Percentiles rank a stretch among this genome's conserved stretches.
Evolutionary conservation across 352 stramenopile genomes (phyloP).

Genomic region (Pythium sukuiense): DNA sequence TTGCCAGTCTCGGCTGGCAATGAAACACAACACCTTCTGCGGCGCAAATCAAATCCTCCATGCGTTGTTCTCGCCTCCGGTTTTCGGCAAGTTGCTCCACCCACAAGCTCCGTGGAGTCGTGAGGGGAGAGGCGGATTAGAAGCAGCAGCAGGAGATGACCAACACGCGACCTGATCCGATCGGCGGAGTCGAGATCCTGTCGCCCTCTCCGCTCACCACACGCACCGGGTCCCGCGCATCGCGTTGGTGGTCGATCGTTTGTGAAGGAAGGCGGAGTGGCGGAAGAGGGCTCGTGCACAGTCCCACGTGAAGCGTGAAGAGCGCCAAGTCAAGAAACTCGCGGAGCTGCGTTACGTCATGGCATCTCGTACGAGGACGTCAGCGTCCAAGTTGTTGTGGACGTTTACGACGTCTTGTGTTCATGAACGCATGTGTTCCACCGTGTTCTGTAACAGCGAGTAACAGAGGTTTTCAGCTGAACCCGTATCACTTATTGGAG

Average conservation of each 20-base stretch:
- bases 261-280: no score
- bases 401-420: no score
- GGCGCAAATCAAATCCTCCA: no score
- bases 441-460: not conserved
- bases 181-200: no score
- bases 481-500: not conserved
- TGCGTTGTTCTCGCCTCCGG: not conserved
- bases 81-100: not conserved
- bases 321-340: not conserved
- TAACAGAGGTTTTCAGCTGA: not conserved
- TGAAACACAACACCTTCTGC: no score
- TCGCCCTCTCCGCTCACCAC: not conserved
- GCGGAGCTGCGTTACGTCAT: not conserved
- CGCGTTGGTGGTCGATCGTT: not conserved
- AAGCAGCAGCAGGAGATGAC: no score
- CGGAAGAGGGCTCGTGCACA: not conserved
- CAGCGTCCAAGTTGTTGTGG: no score
- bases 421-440: not conserved
- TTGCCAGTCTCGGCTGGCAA: not conserved
- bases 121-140: no score
- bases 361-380: not conserved
- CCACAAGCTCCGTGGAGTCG: no score
- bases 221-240: not conserved
- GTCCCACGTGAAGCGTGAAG: not conserved
- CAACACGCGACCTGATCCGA: no score